Percentiles rank a stretch among this genome's conserved stretches.
Evolutionary conservation across 805 yeast species (phyloP).

Genomic region (Metschnikowia matae): DNA sequence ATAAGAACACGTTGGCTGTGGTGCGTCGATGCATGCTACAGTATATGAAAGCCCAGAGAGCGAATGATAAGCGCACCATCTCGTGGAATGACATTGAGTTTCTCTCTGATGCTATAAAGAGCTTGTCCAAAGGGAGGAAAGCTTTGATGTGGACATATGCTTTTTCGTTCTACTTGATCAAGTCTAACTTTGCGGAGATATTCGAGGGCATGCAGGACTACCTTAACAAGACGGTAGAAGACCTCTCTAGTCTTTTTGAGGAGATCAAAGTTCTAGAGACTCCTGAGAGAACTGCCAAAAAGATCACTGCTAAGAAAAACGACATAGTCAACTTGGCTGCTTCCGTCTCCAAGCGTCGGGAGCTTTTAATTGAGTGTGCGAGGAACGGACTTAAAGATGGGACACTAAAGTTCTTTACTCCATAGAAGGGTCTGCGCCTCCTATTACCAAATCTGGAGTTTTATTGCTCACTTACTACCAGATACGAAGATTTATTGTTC

Average conservation of each 20-base stretch:
- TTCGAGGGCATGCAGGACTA: constrained; percentile 70
- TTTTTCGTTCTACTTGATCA: constrained; percentile 61
- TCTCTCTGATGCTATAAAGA: constrained; percentile 65
- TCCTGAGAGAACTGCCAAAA: constrained; percentile 20
- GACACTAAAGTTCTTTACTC: constrained; percentile 17
- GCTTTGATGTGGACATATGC: constrained; percentile 90
- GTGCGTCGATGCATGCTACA: constrained; percentile 61
- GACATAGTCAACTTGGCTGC: constrained; percentile 41
- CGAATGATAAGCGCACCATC: constrained; percentile 16
- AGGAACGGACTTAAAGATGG: constrained; percentile 38
- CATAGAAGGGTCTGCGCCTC: not conserved
- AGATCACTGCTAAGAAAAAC: constrained; percentile 34
- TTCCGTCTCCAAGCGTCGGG: constrained; percentile 39
- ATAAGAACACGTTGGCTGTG: constrained; percentile 55
- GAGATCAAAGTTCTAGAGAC: constrained; percentile 29
- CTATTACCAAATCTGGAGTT: too few relatives aligned
- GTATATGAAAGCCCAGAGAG: constrained; percentile 57
- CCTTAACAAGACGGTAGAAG: constrained; percentile 64
- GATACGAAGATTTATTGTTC: too few relatives aligned
- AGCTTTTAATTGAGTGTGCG: constrained; percentile 42
- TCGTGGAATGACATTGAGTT: constrained; percentile 90
- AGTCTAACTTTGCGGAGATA: constrained; percentile 51
- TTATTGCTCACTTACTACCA: too few relatives aligned
- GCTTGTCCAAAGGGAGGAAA: constrained; percentile 63
- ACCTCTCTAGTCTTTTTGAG: constrained; percentile 58